These are phyloP conservation scores for Picochlorum costavermella DNA, from an alignment of 139 green algal species.

Conservation along the genomic window DNA sequence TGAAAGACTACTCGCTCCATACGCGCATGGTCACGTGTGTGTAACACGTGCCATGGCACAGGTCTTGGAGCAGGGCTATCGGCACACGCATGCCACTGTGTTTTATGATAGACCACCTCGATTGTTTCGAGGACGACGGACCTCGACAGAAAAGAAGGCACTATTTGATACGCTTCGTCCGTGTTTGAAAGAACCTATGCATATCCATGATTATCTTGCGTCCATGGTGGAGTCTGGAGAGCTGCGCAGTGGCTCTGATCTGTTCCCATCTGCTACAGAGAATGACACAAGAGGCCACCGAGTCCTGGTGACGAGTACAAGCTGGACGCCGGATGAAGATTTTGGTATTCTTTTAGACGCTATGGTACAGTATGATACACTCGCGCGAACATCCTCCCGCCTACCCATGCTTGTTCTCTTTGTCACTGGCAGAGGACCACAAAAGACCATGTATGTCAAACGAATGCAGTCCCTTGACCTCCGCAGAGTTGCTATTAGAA, in stretches of 20 bases:
- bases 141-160: no score
- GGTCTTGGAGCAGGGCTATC: slow-evolving; percentile 49
- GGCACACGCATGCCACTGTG: slow-evolving; percentile 65
- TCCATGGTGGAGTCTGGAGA: slow-evolving; percentile 15
- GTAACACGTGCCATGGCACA: slow-evolving; percentile 80
- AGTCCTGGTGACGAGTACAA: slow-evolving; percentile 89
- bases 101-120: slow-evolving; percentile 78
- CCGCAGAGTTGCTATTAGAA: slow-evolving; percentile 66
- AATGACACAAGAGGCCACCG: slow-evolving; percentile 44
- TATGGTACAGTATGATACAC: slow-evolving; percentile 24
- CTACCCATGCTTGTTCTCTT: slow-evolving; percentile 31
- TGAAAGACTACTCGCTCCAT: slow-evolving; percentile 50
- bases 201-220: slow-evolving; percentile 24
- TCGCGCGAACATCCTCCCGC: not conserved
- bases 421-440: slow-evolving; percentile 77
- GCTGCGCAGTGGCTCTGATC: slow-evolving; percentile 2
- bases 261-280: not conserved
- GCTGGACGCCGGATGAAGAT: slow-evolving; percentile 96
- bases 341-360: slow-evolving; percentile 85
- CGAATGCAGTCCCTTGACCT: slow-evolving; percentile 57
- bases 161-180: no score
- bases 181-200: slow-evolving; percentile 8
- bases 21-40: slow-evolving; percentile 56
- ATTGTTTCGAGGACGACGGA: no score
- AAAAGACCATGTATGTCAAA: slow-evolving; percentile 56